A percentile compares a stretch with the other conserved stretches of the same genome.
phyloP scores from a whole-genome alignment of 257 asterid genomes.

The Nicotiana tomentosiformis region DNA sequence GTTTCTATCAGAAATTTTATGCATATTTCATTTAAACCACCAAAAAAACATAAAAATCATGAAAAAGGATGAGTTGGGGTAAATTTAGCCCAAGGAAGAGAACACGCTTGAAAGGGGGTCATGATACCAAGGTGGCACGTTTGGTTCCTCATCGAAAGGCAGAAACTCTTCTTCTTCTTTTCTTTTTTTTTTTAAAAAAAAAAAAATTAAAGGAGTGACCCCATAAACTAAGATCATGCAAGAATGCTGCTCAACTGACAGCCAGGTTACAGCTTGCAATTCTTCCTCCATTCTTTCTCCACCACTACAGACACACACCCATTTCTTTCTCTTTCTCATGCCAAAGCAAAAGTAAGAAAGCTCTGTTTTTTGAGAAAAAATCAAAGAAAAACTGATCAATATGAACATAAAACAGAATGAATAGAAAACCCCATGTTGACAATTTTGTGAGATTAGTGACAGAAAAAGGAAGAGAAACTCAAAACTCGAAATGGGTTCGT shows the following conservation, averaged over 20 bases:
- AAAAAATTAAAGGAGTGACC: background rate
- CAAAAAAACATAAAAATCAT: background rate
- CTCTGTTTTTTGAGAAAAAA: background rate
- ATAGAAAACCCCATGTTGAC: no score
- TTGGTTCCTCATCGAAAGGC: constrained; percentile 58
- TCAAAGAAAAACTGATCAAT: no score
- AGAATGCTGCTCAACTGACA: constrained; percentile 68
- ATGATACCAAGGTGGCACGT: constrained; percentile 70
- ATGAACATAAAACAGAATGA: no score
- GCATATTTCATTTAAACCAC: background rate
- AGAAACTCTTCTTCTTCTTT: background rate
- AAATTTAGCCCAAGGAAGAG: constrained; percentile 12
- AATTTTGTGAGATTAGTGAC: background rate
- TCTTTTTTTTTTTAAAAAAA: background rate
- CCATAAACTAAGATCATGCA: constrained; percentile 60
- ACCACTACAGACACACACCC: background rate
- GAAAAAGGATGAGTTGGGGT: background rate
- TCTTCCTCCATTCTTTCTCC: background rate
- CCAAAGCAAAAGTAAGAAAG: constrained; percentile 28
- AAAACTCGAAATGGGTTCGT: background rate
- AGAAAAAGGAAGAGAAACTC: background rate
- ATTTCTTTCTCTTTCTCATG: constrained; percentile 40
- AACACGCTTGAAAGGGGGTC: constrained; percentile 48
- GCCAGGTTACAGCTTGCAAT: constrained; percentile 58
- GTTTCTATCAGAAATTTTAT: background rate